Base-by-base conservation (phyloP, 805 yeast genomes). In the Candida golubevii region DNA sequence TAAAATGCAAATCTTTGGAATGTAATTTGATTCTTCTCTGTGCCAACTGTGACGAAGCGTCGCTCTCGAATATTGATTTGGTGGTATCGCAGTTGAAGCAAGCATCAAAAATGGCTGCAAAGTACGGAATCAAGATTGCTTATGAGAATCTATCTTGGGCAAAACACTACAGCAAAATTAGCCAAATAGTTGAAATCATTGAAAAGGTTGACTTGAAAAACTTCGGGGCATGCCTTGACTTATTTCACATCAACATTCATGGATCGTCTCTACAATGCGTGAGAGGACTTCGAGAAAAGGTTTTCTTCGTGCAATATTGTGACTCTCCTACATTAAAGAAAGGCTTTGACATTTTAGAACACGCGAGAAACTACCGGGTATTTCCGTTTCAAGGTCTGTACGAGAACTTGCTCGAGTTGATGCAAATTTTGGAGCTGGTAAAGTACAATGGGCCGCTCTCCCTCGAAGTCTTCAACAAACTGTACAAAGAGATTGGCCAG, bases 121-220 rank as follows among this genome's bases (percentile, higher is more conserved):
- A 41, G 28, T 33, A 46, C 11, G 48, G 44, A n/a, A 47, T 56
- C n/a, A 44, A 44, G 35, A 45, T 61, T 29, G 64, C 65, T 4
- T 61, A 56, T 44, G 66, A 61, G 35, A 53, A 58, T 23, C 41
- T 61, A 11, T 47, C 57, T 31, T 61, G 65, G 65, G 61, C 59
- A 3, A 45, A 50, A 3, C 53, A 58, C 43, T 40, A 50, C 18
- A 48, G 45, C 23, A 46, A 51, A 3, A 45, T 61, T 45, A 51
- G 50, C 7, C 42, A 43, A 12, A 31, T 50, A n/a, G 51, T 55
- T 42, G 44, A 46, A 2, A 37, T 58, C 5, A 55, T 60, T 8
- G 36, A 45, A 23, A 35, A 34, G 18, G 65, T 60, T 5, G 45
- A 60, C 44, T 42, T 44, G 14, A 40, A 42, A 2, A 61, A 61